A percentile compares a stretch with the other conserved stretches of the same genome.
Conservation (phyloP, 1,284 basidiomycete species). For the Grifola frondosa region DNA sequence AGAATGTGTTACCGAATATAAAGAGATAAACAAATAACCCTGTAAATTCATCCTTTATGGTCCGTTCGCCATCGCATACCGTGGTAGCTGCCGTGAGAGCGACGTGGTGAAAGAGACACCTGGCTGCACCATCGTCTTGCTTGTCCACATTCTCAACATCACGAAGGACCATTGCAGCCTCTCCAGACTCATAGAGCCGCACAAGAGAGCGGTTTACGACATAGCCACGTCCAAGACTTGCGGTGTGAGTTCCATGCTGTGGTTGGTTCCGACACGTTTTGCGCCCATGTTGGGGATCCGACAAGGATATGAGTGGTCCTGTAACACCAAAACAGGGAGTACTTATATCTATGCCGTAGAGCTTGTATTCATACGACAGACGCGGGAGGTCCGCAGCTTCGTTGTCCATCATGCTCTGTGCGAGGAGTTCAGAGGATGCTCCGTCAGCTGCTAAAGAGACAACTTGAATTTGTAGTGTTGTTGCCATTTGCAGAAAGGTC, state of each 20-base stretch:
- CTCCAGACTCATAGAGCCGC: slow-evolving; percentile 8
- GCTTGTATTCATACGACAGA: slow-evolving; percentile 15
- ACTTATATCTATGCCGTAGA: slow-evolving; percentile 19
- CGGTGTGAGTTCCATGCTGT: slow-evolving; percentile 27
- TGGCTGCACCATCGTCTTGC: slow-evolving; percentile 30
- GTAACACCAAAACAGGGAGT: slow-evolving; percentile 17
- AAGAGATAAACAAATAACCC: slow-evolving; percentile 28
- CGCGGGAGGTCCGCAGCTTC: slow-evolving; percentile 8
- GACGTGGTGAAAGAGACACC: slow-evolving; percentile 20
- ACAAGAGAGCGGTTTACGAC: slow-evolving; percentile 25
- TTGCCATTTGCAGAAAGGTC: slow-evolving; percentile 21
- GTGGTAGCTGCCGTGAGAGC: slow-evolving; percentile 16
- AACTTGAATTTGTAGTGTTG: slow-evolving; percentile 15
- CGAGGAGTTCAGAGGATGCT: slow-evolving; percentile 23
- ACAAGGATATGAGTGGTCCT: slow-evolving; percentile 18
- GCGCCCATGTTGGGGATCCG: slow-evolving; percentile 21
- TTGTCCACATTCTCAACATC: slow-evolving; percentile 30
- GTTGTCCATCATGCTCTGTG: slow-evolving; percentile 24
- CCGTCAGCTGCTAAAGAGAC: slow-evolving; percentile 25
- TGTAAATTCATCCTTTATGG: slow-evolving; percentile 15
- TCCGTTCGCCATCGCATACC: not conserved
- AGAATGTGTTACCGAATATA: slow-evolving; percentile 20
- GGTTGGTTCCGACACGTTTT: slow-evolving; percentile 27
- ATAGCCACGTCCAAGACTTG: slow-evolving; percentile 20
- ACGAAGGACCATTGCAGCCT: slow-evolving; percentile 14